These are phyloP conservation scores for Astragalus glycyphyllos DNA, from an alignment of 306 rosid species.

Conservation along the genomic window DNA sequence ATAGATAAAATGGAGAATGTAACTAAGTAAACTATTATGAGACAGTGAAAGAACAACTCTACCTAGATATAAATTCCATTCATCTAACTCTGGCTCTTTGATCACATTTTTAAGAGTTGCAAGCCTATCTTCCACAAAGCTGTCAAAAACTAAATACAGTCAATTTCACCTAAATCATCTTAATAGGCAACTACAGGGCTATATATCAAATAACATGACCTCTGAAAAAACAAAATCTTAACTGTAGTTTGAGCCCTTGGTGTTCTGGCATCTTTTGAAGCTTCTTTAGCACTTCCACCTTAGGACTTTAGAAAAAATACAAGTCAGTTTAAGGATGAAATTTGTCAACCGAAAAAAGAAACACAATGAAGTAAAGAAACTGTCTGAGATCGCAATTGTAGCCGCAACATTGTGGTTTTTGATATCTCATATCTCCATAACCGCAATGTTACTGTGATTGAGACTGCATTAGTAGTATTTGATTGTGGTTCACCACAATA, in stretches of 20 bases:
- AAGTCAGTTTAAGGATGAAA: background rate
- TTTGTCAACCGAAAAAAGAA: constrained; percentile 20
- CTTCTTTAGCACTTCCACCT: constrained; percentile 82
- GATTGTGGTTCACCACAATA: too few species aligned
- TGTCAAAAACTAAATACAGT: constrained; percentile 42
- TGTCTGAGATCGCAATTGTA: too few species aligned
- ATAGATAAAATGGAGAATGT: background rate
- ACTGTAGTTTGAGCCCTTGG: constrained; percentile 81
- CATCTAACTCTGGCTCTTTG: constrained; percentile 82
- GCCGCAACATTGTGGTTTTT: too few species aligned
- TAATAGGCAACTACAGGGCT: constrained; percentile 16
- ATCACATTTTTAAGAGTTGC: constrained; percentile 85
- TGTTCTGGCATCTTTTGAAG: constrained; percentile 85
- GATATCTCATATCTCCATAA: too few species aligned
- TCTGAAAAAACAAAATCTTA: constrained; percentile 49
- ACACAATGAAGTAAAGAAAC: background rate
- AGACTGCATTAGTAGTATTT: too few species aligned
- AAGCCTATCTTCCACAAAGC: constrained; percentile 90
- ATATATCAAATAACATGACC: constrained; percentile 1
- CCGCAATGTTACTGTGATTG: too few species aligned
- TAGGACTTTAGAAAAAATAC: constrained; percentile 58
- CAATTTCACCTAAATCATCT: constrained; percentile 32
- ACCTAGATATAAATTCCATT: constrained; percentile 89
- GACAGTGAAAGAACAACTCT: constrained; percentile 33
- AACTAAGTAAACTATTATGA: background rate